Base-by-base conservation (phyloP, 306 rosid species). In the Cucumis sativus region DNA sequence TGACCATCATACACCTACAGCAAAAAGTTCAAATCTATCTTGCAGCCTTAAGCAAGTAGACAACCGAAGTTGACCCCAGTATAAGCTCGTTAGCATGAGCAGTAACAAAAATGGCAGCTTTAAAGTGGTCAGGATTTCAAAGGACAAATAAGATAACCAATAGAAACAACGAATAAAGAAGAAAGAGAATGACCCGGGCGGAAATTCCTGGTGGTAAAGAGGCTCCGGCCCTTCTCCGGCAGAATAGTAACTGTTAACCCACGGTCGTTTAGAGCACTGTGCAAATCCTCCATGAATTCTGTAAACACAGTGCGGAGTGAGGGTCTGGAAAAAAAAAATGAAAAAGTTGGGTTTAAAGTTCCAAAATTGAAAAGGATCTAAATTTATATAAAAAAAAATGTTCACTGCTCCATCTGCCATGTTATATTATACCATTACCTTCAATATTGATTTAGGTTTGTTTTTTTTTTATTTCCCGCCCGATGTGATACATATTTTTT, bases 201-300 rank as follows among this genome's bases (percentile, higher is more conserved):
- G 82, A 91, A 88, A 82, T 85, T 88, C 65, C 80, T 83, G 79
- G 84, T 60, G 65, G 92, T 81, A 21, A 88, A 81, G 56, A 91
- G 90, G 84, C 91, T 90, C 30, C 93, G 92, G 37, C 96, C 98
- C 85, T 90, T 94, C 59, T 83, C 88, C 76, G 84, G 79, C 49
- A 86, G 10, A 30, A 78, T 84, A 67, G 91, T 84, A 75, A 94
- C 85, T 8, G 80, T 60, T 75, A 94, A 73, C 75, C 79, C 80
- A 5, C 71, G 76, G 75, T 62, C 73, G 65, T 76, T 67, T 17
- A 91, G 80, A 10, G 71, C 83, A 51, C 79, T 80, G 79, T 80
- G 90, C 87, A 93, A 84, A 30, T 81, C 89, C 86, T 94, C 93
- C 96, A 90, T 92, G 78, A 55, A 57, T 33, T n/a, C 51, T 3